These are phyloP conservation scores for Alternaria consortialis DNA, from an alignment of 2,329 filamentous ascomycete species.

Conservation along the genomic window DNA sequence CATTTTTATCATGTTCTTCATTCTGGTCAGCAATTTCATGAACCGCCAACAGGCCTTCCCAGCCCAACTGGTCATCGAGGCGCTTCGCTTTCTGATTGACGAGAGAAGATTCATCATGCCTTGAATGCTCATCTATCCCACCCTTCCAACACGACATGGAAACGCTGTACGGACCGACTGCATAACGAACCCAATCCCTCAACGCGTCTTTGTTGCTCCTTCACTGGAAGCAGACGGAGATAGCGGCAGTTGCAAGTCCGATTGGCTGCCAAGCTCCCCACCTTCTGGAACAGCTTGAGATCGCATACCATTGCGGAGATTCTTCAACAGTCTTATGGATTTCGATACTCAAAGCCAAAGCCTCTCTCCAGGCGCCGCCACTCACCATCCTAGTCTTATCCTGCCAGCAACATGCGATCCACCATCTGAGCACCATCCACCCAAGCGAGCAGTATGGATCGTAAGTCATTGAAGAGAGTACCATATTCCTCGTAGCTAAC, in stretches of 20 bases:
- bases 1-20: constrained; percentile 46
- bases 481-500: neutral
- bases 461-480: constrained; percentile 59
- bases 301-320: constrained; percentile 18
- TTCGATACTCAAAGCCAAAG: constrained; percentile 48
- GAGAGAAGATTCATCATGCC: constrained; percentile 38
- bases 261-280: constrained; percentile 42
- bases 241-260: constrained; percentile 35
- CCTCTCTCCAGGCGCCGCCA: constrained; percentile 49
- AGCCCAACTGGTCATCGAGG: constrained; percentile 37
- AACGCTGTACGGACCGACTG: neutral
- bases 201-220: constrained; percentile 1
- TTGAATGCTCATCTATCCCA: constrained; percentile 12
- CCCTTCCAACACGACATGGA: neutral
- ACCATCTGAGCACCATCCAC: constrained; percentile 73
- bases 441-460: constrained; percentile 86
- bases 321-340: constrained; percentile 40
- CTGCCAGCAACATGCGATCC: constrained; percentile 89
- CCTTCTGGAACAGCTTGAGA: constrained; percentile 28
- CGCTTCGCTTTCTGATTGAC: constrained; percentile 37
- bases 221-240: constrained; percentile 20
- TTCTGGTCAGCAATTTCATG: constrained; percentile 50
- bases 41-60: constrained; percentile 43
- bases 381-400: constrained; percentile 58
- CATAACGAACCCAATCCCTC: neutral